Conservation (phyloP, 192 early-diverging fungal genomes). For the Backusella psychrophila region DNA sequence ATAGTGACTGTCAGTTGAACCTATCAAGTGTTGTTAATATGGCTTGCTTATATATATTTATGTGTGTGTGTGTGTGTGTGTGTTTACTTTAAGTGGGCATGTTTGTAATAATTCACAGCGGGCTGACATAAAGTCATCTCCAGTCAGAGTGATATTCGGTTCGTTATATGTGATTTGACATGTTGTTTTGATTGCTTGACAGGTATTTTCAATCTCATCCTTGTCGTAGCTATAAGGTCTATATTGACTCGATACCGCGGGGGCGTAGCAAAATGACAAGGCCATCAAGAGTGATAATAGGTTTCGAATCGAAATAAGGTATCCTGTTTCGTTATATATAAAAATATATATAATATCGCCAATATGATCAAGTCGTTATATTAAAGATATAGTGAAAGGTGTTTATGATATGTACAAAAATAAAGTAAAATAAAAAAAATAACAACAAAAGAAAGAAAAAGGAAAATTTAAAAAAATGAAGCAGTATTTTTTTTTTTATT, state of each 20-base stretch:
- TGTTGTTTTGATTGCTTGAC: slow-evolving; percentile 18
- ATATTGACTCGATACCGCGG: slow-evolving; percentile 29
- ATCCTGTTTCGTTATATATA: too few species aligned
- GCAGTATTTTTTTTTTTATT: too few species aligned
- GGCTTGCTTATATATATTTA: neutral
- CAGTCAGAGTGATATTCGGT: slow-evolving; percentile 47
- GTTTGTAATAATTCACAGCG: slow-evolving; percentile 43
- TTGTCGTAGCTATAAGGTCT: neutral
- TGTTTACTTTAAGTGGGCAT: slow-evolving; percentile 42
- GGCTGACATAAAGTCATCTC: slow-evolving; percentile 39
- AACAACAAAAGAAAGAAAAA: neutral
- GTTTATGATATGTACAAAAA: neutral
- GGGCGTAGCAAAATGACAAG: slow-evolving; percentile 29
- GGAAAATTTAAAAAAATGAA: neutral
- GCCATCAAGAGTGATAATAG: neutral
- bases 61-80: too few species aligned
- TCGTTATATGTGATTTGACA: slow-evolving; percentile 38
- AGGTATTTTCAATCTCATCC: slow-evolving; percentile 18
- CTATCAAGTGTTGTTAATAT: slow-evolving; percentile 14
- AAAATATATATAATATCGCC: neutral
- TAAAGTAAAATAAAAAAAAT: neutral
- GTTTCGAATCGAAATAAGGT: neutral
- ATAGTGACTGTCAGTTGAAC: slow-evolving; percentile 11
- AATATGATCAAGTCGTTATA: neutral
- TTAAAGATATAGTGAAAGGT: neutral